These are phyloP conservation scores for Xylariales sp. DNA, from an alignment of 2,329 filamentous ascomycete species.

Conservation along the genomic window DNA sequence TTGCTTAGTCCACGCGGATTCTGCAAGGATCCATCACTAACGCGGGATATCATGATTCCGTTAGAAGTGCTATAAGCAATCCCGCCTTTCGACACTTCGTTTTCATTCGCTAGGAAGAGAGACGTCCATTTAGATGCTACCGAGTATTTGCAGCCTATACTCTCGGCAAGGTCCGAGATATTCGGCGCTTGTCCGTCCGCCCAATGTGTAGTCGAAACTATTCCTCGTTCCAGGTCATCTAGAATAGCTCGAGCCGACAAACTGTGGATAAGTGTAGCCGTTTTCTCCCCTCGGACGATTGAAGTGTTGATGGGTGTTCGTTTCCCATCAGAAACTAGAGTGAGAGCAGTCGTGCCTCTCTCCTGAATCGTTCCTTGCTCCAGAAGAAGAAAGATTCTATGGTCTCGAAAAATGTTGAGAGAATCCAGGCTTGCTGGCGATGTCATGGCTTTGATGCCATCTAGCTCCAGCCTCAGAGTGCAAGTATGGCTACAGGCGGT, in stretches of 20 bases:
- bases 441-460: conserved; percentile 11
- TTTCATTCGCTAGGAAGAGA: conserved; percentile 18
- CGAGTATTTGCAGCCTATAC: conserved; percentile 34
- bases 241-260: conserved; percentile 31
- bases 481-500: conserved; percentile 19
- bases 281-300: neutral
- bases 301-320: neutral
- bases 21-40: neutral
- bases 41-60: neutral
- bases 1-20: neutral
- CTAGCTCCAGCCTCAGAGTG: conserved; percentile 21
- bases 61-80: neutral
- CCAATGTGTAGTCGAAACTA: neutral
- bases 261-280: conserved; percentile 27
- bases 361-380: conserved; percentile 7
- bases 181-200: neutral
- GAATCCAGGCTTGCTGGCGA: conserved; percentile 27
- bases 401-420: conserved; percentile 29
- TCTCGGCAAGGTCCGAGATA: conserved; percentile 18
- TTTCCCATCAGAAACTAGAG: neutral
- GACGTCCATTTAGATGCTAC: conserved; percentile 36
- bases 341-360: neutral
- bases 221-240: conserved; percentile 21
- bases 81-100: neutral
- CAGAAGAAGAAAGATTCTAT: conserved; percentile 33